phyloP scores from a whole-genome alignment of 768 basidiomycete genomes.

The Tricholomella constricta region DNA sequence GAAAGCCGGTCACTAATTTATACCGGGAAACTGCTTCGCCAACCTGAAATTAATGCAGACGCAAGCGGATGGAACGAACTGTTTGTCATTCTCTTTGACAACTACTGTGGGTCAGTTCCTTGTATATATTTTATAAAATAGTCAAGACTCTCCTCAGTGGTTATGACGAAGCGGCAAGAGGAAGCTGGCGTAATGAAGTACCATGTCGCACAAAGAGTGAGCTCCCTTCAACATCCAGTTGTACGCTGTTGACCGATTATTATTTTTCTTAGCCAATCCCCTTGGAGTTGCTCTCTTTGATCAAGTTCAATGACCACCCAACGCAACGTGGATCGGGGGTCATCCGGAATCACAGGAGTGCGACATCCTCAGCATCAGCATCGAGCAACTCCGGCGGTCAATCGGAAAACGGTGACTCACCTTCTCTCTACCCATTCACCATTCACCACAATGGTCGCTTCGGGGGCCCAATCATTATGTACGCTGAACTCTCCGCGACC shows the following conservation, averaged over 20 bases:
- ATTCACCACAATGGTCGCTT: conserved; percentile 87
- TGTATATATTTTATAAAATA: background rate
- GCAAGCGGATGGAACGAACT: conserved; percentile 84
- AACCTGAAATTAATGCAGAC: conserved; percentile 79
- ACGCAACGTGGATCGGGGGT: conserved; percentile 69
- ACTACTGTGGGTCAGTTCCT: conserved; percentile 68
- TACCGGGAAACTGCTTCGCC: conserved; percentile 77
- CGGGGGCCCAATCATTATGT: conserved; percentile 82
- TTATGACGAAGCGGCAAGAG: conserved; percentile 80
- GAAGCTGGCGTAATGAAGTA: conserved; percentile 76
- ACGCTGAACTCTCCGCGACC: conserved; percentile 71
- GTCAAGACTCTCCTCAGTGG: conserved; percentile 51
- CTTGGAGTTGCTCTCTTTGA: conserved; percentile 81
- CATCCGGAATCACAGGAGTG: conserved; percentile 56
- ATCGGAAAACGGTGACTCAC: conserved; percentile 60
- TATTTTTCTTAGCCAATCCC: conserved; percentile 78
- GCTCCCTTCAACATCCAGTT: conserved; percentile 21
- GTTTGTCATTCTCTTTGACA: conserved; percentile 90
- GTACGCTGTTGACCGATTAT: background rate
- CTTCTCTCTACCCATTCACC: conserved; percentile 81
- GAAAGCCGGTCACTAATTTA: conserved; percentile 85
- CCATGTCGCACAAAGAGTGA: conserved; percentile 73
- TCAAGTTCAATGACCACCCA: conserved; percentile 77
- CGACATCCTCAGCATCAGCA: conserved; percentile 15
- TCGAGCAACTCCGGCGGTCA: conserved; percentile 23